phyloP scores from a whole-genome alignment of 1,284 basidiomycete genomes.

The Psilocybe mexicana region DNA sequence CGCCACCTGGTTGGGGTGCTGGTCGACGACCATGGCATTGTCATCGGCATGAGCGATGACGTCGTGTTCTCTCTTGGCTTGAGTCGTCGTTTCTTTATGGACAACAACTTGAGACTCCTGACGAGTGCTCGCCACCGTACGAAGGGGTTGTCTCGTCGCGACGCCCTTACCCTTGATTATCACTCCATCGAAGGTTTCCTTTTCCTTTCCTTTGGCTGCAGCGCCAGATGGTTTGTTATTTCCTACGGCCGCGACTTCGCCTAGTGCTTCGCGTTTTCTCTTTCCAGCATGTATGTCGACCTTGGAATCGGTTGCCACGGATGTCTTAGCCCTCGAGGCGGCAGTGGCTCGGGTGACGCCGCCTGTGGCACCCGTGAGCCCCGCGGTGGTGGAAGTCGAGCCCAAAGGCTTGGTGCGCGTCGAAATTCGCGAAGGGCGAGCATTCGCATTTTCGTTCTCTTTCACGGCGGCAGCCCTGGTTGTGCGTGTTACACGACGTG shows the following conservation, averaged over 20 bases:
- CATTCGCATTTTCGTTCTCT: conserved; percentile 67
- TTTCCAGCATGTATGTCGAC: conserved; percentile 41
- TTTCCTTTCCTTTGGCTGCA: conserved; percentile 55
- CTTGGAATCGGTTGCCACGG: conserved; percentile 23
- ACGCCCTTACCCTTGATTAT: conserved; percentile 18
- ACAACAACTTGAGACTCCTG: conserved; percentile 15
- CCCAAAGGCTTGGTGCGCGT: conserved; percentile 61
- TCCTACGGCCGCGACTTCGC: conserved; percentile 36
- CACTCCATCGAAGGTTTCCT: conserved; percentile 14
- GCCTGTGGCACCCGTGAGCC: conserved; percentile 29
- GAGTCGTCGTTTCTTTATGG: conserved; percentile 10
- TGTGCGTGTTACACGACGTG: conserved; percentile 58
- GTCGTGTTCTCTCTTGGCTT: conserved; percentile 15
- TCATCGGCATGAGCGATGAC: conserved; percentile 37
- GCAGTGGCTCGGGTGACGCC: conserved; percentile 44
- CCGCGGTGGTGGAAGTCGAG: conserved; percentile 36
- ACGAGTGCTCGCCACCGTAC: conserved; percentile 21
- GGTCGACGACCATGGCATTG: conserved; percentile 64
- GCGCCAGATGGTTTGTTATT: conserved; percentile 28
- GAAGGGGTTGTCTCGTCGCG: conserved; percentile 24
- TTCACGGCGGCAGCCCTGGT: conserved; percentile 53
- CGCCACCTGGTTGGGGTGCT: conserved; percentile 31
- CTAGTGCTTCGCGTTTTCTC: conserved; percentile 40
- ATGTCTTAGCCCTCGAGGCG: conserved; percentile 52
- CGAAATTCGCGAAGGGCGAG: conserved; percentile 51